Evolutionary conservation across 2,329 filamentous ascomycete genomes (phyloP).

Genomic region (Huntiella decipiens): DNA sequence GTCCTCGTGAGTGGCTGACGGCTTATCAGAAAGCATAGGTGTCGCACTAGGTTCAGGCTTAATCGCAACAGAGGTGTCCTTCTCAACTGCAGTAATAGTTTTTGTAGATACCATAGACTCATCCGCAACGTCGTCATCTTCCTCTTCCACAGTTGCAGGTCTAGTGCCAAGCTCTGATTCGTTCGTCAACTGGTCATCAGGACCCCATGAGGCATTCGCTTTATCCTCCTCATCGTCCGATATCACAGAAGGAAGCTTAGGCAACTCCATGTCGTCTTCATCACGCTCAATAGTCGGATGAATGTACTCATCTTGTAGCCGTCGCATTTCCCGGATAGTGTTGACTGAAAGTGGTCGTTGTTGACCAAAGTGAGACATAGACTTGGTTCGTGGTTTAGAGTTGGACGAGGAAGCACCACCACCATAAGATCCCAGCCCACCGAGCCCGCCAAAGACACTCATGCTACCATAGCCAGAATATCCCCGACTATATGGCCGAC

Average conservation of each 20-base stretch:
- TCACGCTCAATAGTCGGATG: slow-evolving; percentile 8
- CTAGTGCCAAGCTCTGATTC: slow-evolving; percentile 4
- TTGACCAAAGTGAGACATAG: slow-evolving; percentile 3
- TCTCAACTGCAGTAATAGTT: too few species aligned
- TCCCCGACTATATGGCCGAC: background rate
- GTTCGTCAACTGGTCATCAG: slow-evolving; percentile 9
- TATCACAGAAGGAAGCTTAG: background rate
- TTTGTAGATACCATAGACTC: background rate
- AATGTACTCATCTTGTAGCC: background rate
- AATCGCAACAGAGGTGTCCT: too few species aligned
- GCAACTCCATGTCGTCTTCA: slow-evolving; percentile 2
- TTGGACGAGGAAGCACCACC: background rate
- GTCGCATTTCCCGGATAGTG: background rate
- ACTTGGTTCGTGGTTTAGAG: slow-evolving; percentile 1
- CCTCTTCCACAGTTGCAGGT: background rate
- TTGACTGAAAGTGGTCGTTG: slow-evolving; percentile 2
- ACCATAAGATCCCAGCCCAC: background rate
- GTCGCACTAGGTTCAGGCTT: background rate
- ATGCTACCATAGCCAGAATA: background rate
- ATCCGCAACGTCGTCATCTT: background rate
- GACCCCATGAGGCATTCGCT: slow-evolving; percentile 1
- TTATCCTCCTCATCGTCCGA: background rate
- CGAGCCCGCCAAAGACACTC: background rate
- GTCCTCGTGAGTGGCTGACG: too few species aligned
- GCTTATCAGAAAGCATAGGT: background rate